phyloP scores from a whole-genome alignment of 2,329 filamentous ascomycete genomes.

The Fusarium hainanense region DNA sequence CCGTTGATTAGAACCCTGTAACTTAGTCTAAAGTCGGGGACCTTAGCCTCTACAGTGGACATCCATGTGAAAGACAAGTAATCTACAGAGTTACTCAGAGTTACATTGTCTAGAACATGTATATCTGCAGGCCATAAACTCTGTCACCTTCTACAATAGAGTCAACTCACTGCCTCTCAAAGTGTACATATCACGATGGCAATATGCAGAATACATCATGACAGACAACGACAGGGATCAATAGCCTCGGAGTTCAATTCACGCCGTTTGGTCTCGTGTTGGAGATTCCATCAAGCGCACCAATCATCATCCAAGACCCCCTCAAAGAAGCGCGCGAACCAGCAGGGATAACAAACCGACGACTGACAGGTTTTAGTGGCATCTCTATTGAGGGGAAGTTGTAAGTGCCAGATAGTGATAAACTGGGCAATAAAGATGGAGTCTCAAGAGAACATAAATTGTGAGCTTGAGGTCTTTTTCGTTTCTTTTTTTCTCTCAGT shows the following conservation, averaged over 20 bases:
- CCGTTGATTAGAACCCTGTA: background rate
- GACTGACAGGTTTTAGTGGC: constrained; percentile 7
- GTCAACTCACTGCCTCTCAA: background rate
- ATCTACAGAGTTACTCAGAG: no score
- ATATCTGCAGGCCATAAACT: background rate
- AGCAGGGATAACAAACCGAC: background rate
- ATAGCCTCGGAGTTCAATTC: constrained; percentile 11
- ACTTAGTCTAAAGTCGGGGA: background rate
- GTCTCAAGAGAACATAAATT: constrained; percentile 8
- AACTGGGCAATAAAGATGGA: constrained; percentile 1
- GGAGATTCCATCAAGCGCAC: constrained; percentile 5
- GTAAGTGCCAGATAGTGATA: background rate
- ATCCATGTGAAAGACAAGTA: background rate
- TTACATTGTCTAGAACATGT: background rate
- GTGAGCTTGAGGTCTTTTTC: background rate
- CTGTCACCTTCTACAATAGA: background rate
- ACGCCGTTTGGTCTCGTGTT: constrained; percentile 32
- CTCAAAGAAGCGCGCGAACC: constrained; percentile 9
- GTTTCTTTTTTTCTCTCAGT: background rate
- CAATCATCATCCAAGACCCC: background rate
- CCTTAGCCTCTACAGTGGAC: background rate
- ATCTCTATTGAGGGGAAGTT: constrained; percentile 2
- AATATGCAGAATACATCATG: background rate
- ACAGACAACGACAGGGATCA: background rate
- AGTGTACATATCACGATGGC: background rate